Percentiles rank a stretch among this genome's conserved stretches.
Evolutionary conservation across 2,329 filamentous ascomycete genomes (phyloP).

Genomic region (Ophiostoma ulmi): DNA sequence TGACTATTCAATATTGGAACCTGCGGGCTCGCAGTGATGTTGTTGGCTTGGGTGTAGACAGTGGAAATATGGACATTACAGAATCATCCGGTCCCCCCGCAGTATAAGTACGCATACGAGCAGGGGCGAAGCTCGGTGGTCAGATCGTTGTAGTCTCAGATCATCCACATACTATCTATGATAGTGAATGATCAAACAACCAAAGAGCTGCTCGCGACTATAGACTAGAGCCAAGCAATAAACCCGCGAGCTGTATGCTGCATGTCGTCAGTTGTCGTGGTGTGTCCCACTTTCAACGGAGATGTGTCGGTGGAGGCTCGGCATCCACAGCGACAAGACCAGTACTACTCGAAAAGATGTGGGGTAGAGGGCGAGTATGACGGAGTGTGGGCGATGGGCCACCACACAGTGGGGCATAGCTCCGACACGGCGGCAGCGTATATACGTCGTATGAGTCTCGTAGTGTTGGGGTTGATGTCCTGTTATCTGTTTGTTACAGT

Average conservation of each 20-base stretch:
- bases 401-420: background rate
- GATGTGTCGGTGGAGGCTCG: slow-evolving; percentile 28
- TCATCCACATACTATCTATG: background rate
- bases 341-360: slow-evolving; percentile 16
- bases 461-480: background rate
- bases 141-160: background rate
- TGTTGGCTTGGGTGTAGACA: background rate
- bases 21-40: background rate
- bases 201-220: background rate
- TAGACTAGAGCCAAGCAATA: background rate
- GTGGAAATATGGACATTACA: background rate
- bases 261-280: background rate
- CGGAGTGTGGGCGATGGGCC: background rate
- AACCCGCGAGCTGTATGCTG: background rate
- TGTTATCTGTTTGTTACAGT: background rate
- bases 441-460: background rate
- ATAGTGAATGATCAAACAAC: background rate
- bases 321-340: slow-evolving; percentile 15
- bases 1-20: background rate
- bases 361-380: slow-evolving; percentile 20
- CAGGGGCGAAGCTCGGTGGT: slow-evolving; percentile 3
- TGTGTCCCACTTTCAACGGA: slow-evolving; percentile 19
- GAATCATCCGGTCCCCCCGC: slow-evolving; percentile 16
- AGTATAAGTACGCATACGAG: background rate
- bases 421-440: slow-evolving; percentile 2